Base-by-base conservation (phyloP, 805 yeast species). In the Kodamaea kaohsiungensis region DNA sequence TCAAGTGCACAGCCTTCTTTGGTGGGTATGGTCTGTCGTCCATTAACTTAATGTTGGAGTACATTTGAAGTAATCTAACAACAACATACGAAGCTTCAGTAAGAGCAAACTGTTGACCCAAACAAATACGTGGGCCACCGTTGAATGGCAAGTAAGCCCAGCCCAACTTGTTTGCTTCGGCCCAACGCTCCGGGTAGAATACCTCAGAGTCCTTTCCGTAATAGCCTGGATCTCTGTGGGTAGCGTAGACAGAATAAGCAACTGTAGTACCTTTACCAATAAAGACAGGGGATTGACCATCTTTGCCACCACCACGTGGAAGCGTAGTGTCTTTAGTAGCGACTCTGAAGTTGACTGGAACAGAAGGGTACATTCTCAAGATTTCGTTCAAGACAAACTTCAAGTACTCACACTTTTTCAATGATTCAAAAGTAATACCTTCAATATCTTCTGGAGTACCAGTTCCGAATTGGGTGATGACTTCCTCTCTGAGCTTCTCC, bases 161-260 rank as follows among this genome's bases (percentile, higher is more conserved):
- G 7, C 68, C 69, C 45, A 59, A 59, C 56, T 62, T 65, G 30
- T 55, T 56, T 37, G 43, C 40, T 17, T 3, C 15, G 13, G 55
- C 59, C 69, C 69, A 65, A 53, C 69, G 60, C 51, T 65, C 68
- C 6, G 69, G 69, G 13, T 48, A 53, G 57, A 65, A 65, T 9
- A 52, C 65, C 2, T 48, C 55, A 10, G 68, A 58, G 35, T 65
- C 67, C 49, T 63, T 54, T 10, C 69, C 69, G 49, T 63, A 65
- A 40, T 27, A 52, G 19, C 58, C 67, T 43, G 62, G 53, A 48
- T 65, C 56, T 55, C 82, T 74, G 60, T 81, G 85, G 60, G 79
- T 73, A 13, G 73, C 62, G 57, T 72, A 74, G 15, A 76, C 63
- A 9, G 56, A 47, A 57, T 65, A 65, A 6, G 58, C 56, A 17